Evolutionary conservation across 139 green algal species (phyloP).

Genomic region (Tetraselmis striata): DNA sequence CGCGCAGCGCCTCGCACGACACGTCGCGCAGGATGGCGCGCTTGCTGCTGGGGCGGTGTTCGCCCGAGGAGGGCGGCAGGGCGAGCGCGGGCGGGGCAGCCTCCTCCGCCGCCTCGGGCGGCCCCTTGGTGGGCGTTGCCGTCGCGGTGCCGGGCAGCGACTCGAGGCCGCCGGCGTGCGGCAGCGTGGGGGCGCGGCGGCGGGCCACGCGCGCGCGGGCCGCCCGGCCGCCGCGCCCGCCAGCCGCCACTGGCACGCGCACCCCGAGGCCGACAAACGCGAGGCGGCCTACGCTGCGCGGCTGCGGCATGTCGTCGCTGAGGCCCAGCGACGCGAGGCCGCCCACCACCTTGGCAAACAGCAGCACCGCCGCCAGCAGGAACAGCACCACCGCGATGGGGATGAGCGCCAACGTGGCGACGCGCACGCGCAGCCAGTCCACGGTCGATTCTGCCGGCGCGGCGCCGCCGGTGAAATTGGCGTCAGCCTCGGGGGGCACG

Average conservation of each 20-base stretch:
- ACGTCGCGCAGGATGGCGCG: slow-evolving; percentile 10
- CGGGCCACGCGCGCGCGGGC: not conserved
- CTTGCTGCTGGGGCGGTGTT: not conserved
- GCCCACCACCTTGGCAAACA: not conserved
- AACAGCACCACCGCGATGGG: not conserved
- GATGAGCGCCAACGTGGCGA: not conserved
- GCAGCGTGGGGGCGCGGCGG: too few species aligned
- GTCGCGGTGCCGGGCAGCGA: not conserved
- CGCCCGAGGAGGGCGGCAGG: not conserved
- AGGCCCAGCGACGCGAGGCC: not conserved
- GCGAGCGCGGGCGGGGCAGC: not conserved
- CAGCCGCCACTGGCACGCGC: not conserved
- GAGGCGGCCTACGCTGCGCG: not conserved
- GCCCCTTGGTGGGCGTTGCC: not conserved
- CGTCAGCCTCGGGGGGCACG: not conserved
- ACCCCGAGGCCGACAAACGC: not conserved
- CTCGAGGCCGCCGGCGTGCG: not conserved
- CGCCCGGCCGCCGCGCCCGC: too few species aligned
- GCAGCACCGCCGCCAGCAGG: not conserved
- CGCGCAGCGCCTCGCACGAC: slow-evolving; percentile 8
- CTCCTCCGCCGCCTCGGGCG: not conserved
- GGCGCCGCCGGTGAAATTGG: not conserved
- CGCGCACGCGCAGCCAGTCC: not conserved
- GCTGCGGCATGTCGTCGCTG: not conserved
- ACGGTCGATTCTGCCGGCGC: not conserved